Evolutionary conservation across 2,329 filamentous ascomycete species (phyloP).

Genomic region (Microsporum ferrugineum): DNA sequence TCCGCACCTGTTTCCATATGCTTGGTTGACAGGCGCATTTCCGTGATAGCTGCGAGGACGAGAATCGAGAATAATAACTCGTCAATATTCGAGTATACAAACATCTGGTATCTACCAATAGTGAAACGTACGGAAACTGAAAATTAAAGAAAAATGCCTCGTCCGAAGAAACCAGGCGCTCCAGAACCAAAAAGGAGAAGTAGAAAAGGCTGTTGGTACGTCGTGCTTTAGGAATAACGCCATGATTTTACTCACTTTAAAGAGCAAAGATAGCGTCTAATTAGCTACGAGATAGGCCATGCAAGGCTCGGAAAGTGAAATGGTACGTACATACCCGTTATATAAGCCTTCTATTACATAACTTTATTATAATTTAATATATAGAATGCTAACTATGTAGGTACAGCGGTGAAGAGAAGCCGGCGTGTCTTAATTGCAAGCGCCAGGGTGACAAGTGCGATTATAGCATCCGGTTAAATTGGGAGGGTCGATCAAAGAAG

Average conservation of each 20-base stretch:
- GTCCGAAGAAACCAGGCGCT: slow-evolving; percentile 48
- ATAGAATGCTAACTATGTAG: neutral
- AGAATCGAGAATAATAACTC: neutral
- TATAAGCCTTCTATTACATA: neutral
- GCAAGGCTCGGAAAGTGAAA: slow-evolving; percentile 63
- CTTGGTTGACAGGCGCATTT: neutral
- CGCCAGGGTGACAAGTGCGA: slow-evolving; percentile 63
- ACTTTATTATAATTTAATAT: neutral
- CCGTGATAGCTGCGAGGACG: neutral
- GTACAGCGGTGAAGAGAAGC: slow-evolving; percentile 58
- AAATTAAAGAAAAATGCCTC: slow-evolving; percentile 40
- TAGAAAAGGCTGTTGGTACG: slow-evolving; percentile 53
- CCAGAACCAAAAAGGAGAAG: slow-evolving; percentile 51
- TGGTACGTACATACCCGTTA: slow-evolving; percentile 36
- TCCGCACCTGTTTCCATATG: neutral
- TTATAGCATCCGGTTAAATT: slow-evolving; percentile 70
- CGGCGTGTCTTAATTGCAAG: slow-evolving; percentile 60
- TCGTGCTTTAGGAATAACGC: slow-evolving; percentile 2
- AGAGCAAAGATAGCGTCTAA: neutral
- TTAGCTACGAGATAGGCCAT: slow-evolving; percentile 43
- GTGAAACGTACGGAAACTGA: neutral
- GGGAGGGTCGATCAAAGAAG: slow-evolving; percentile 51
- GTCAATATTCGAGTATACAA: neutral
- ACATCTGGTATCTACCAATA: neutral
- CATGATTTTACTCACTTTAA: slow-evolving; percentile 4